Evolutionary conservation across 2,329 filamentous ascomycete species (phyloP).

Genomic region (Hymenoscyphus repandus): DNA sequence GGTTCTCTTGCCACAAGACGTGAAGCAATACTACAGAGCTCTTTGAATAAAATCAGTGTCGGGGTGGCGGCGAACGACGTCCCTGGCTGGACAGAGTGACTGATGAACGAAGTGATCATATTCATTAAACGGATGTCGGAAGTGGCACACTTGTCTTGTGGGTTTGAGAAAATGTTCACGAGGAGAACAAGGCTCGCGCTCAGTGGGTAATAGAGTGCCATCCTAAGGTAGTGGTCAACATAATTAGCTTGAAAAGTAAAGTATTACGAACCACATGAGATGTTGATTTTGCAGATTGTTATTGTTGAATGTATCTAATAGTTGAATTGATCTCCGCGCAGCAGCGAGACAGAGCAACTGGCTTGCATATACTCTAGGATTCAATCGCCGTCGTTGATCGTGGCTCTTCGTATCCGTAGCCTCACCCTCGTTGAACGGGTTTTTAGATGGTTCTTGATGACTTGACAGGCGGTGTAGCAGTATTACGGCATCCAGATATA

Average conservation of each 20-base stretch:
- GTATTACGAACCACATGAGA: conserved; percentile 15
- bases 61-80: conserved; percentile 11
- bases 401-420: conserved; percentile 3
- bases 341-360: conserved; percentile 18
- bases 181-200: conserved; percentile 89
- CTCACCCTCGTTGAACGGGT: conserved; percentile 6
- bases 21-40: conserved; percentile 13
- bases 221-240: conserved; percentile 10
- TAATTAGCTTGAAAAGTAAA: conserved; percentile 9
- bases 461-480: conserved; percentile 19
- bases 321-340: conserved; percentile 17
- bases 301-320: conserved; percentile 15
- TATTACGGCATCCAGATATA: conserved; percentile 21
- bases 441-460: conserved; percentile 14
- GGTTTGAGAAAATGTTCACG: conserved; percentile 90
- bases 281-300: conserved; percentile 12
- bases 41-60: conserved; percentile 12
- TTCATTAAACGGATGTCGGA: conserved; percentile 86
- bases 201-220: conserved; percentile 71
- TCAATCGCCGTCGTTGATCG: conserved; percentile 9
- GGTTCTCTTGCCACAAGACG: conserved; percentile 12
- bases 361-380: conserved; percentile 20
- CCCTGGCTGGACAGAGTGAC: conserved; percentile 9
- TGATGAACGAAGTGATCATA: conserved; percentile 47
- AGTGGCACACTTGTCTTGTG: conserved; percentile 74